Percentiles rank a stretch among this genome's conserved stretches.
These are phyloP conservation scores for Colletotrichum ledebouriae DNA, from an alignment of 2,329 filamentous ascomycete genomes.

Conservation along the genomic window DNA sequence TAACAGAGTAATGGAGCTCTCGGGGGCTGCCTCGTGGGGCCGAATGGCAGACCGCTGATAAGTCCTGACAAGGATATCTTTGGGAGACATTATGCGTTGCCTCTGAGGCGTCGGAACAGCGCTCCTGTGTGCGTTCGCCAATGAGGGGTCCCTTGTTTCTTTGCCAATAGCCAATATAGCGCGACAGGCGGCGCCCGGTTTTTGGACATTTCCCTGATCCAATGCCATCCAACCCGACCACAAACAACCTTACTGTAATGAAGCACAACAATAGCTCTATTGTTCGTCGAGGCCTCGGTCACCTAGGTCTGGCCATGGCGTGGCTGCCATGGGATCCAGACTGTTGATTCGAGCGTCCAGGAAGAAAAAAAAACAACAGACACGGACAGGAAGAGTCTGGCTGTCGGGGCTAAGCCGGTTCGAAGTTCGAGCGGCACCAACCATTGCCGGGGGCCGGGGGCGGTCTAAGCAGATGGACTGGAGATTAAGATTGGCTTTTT, in stretches of 20 bases:
- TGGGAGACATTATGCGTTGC: constrained; percentile 5
- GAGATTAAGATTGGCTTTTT: constrained; percentile 40
- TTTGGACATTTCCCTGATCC: constrained; percentile 5
- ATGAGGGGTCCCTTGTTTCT: constrained; percentile 21
- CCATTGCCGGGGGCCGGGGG: constrained; percentile 30
- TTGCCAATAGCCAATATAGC: constrained; percentile 8
- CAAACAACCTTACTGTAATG: neutral
- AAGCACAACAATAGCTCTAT: constrained; percentile 3
- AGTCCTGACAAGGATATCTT: constrained; percentile 29
- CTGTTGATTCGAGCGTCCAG: neutral
- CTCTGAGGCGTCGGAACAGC: constrained; percentile 8
- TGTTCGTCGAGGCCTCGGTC: neutral
- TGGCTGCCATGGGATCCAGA: constrained; percentile 19
- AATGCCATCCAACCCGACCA: neutral
- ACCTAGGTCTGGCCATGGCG: constrained; percentile 4
- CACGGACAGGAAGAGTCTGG: constrained; percentile 6
- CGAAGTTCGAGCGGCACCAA: constrained; percentile 31
- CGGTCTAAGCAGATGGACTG: constrained; percentile 22
- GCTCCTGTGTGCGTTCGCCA: neutral
- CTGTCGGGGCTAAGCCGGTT: constrained; percentile 32
- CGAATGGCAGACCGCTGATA: constrained; percentile 21
- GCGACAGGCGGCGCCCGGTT: neutral
- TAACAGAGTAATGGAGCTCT: constrained; percentile 21
- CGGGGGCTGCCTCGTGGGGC: constrained; percentile 28
- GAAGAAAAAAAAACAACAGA: constrained; percentile 16